Evolutionary conservation across 2,329 filamentous ascomycete species (phyloP).

Genomic region (Talaromyces sp.): DNA sequence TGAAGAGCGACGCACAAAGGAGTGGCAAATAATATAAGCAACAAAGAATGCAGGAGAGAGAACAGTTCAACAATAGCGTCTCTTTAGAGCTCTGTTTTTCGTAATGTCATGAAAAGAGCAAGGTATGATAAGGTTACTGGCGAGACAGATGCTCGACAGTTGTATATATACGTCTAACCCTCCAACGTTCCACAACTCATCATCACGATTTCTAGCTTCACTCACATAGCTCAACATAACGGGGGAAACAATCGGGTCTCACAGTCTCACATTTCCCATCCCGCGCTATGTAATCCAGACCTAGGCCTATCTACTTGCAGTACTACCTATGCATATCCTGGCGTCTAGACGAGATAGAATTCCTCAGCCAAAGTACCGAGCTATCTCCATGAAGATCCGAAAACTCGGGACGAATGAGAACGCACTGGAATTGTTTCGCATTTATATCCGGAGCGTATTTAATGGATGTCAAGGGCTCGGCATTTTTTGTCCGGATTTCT

Average conservation of each 20-base stretch:
- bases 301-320: neutral
- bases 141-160: neutral
- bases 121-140: too few relatives aligned
- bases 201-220: neutral
- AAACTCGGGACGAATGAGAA: neutral
- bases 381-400: neutral
- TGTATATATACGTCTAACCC: constrained; percentile 3
- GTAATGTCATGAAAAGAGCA: neutral
- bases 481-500: neutral
- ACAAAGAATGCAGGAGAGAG: constrained; percentile 6
- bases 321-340: neutral
- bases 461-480: neutral
- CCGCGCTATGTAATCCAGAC: neutral
- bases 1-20: constrained; percentile 6
- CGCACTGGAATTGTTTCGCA: neutral
- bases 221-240: neutral
- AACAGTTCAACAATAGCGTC: neutral
- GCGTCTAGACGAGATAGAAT: neutral
- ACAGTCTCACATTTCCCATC: neutral
- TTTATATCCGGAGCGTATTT: neutral
- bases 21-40: constrained; percentile 12
- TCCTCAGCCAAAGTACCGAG: neutral
- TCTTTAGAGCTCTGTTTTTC: neutral
- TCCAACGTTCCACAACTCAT: neutral
- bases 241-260: neutral